These are phyloP conservation scores for Fusarium solani-melongenae DNA, from an alignment of 2,329 filamentous ascomycete genomes.

Conservation along the genomic window DNA sequence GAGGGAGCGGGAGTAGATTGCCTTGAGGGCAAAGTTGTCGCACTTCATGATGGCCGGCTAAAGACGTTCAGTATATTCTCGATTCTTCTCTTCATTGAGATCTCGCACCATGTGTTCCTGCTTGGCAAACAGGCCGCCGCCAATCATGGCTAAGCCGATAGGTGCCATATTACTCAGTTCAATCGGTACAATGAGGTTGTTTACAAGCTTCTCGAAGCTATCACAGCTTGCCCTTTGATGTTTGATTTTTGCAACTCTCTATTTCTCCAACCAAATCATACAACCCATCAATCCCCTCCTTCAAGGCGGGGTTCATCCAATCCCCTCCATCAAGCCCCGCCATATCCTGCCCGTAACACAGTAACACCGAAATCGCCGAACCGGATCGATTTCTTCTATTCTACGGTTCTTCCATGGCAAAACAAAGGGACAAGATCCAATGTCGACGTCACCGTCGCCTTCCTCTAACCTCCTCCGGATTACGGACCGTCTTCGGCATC, in stretches of 20 bases:
- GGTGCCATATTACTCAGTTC: constrained; percentile 46
- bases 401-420: background rate
- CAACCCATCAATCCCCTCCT: background rate
- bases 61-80: constrained; percentile 12
- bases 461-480: background rate
- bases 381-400: background rate
- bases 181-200: constrained; percentile 6
- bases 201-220: background rate
- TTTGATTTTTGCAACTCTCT: background rate
- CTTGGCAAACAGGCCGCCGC: constrained; percentile 71
- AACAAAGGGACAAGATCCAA: background rate
- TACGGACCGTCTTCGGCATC: background rate
- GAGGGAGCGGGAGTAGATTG: constrained; percentile 73
- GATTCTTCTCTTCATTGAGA: background rate
- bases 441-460: background rate
- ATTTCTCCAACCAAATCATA: background rate
- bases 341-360: background rate
- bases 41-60: constrained; percentile 69
- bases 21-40: constrained; percentile 65
- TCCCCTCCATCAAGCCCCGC: background rate
- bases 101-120: constrained; percentile 64
- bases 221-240: constrained; percentile 1
- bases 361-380: constrained; percentile 2
- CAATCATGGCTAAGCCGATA: constrained; percentile 69
- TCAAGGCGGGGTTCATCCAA: constrained; percentile 6